These are phyloP conservation scores for Eimeria praecox DNA, from an alignment of 169 alveolate species.

Conservation along the genomic window DNA sequence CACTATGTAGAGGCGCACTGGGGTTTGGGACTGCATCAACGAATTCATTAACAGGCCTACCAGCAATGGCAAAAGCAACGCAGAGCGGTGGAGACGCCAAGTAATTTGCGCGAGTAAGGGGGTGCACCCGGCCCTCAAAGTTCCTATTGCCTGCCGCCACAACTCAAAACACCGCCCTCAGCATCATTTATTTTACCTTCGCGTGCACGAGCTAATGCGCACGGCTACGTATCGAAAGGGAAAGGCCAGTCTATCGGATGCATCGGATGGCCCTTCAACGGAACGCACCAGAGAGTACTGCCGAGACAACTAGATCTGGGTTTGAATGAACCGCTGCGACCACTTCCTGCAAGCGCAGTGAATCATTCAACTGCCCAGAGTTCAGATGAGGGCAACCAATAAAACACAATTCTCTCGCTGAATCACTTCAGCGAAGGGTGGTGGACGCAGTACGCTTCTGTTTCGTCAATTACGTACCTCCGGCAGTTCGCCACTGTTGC, in stretches of 20 bases:
- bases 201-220: background rate
- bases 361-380: background rate
- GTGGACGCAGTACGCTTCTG: background rate
- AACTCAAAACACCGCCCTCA: background rate
- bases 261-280: background rate
- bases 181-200: too few relatives aligned
- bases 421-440: background rate
- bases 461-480: conserved; percentile 7
- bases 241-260: background rate
- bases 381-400: background rate
- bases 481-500: conserved; percentile 95
- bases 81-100: conserved; percentile 98
- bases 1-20: background rate
- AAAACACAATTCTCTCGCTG: background rate
- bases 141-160: conserved; percentile 95
- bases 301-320: conserved; percentile 62
- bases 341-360: conserved; percentile 48
- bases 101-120: conserved; percentile 96
- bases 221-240: background rate
- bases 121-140: conserved; percentile 98
- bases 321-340: conserved; percentile 58
- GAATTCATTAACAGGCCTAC: background rate
- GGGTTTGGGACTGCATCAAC: background rate
- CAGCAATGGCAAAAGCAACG: conserved; percentile 92
- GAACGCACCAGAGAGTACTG: conserved; percentile 68